These are phyloP conservation scores for Aureobasidium pullulans DNA, from an alignment of 2,329 filamentous ascomycete genomes.

Conservation along the genomic window DNA sequence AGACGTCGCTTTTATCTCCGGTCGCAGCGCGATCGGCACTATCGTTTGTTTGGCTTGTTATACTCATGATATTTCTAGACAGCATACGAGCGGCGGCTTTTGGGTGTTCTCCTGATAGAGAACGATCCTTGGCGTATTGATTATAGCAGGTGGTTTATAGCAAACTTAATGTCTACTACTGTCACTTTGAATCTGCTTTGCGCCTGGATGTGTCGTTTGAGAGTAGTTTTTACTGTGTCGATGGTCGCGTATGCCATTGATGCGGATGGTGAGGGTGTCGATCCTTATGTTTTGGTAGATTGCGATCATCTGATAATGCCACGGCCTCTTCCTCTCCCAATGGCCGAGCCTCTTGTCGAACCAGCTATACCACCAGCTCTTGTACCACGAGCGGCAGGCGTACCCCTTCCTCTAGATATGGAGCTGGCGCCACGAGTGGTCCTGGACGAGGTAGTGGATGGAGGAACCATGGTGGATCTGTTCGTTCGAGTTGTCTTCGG, in stretches of 20 bases:
- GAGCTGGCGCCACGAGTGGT: constrained; percentile 24
- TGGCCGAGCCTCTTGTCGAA: constrained; percentile 21
- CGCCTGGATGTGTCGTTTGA: not conserved
- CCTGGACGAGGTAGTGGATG: constrained; percentile 17
- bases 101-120: not conserved
- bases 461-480: constrained; percentile 33
- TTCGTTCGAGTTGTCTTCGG: constrained; percentile 29
- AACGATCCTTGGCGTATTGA: not conserved
- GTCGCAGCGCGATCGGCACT: not conserved
- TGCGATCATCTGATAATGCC: constrained; percentile 7
- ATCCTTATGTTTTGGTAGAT: not conserved
- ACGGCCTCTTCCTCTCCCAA: constrained; percentile 25
- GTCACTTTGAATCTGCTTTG: not conserved
- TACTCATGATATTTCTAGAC: not conserved
- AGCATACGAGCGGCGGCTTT: not conserved
- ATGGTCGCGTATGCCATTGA: not conserved
- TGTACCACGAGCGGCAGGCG: not conserved
- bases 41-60: not conserved
- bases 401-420: constrained; percentile 24
- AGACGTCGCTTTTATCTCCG: not conserved
- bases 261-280: not conserved
- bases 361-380: constrained; percentile 23
- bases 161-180: constrained; percentile 1
- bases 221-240: no score
- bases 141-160: not conserved